Base-by-base conservation (phyloP, 139 green algal species). In the Tetradesmus lagerheimii region DNA sequence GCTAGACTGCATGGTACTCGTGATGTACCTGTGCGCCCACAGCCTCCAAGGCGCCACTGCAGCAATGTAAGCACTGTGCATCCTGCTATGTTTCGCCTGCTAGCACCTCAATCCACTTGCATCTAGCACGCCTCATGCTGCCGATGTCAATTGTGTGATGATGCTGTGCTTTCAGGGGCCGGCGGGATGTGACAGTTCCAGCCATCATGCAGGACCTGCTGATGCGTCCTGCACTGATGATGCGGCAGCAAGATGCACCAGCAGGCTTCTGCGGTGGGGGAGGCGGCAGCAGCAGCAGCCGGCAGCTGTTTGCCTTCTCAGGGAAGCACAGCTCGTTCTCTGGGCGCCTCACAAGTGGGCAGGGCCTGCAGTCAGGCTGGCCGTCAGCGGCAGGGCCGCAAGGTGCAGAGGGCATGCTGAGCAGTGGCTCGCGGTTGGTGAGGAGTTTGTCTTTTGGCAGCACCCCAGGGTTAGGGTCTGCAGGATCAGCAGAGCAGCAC, bases 141-240 rank as follows among this genome's bases (percentile, higher is more conserved):
- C 47, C 20, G 47, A 62, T 62, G 47, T 80, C 31, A 5, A 15
- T 16, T 53, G 15, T 16, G 20, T 83, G 27, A 15, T 62, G 35
- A 38, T 83, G 77, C 35, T 35, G 38, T 41, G 80, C 18, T 11
- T 76, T 27, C 82, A 87, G 82, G 57, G 82, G 53, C 47, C 18
- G 81, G 35, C 37, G 35, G 25, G 71, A 77, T 62, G 35, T 45
- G 12, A 80, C 15, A 31, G 67, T 88, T 4, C 83, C 83, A 8
- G 83, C 83, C 27, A 18, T 88, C 6, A 66, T 88, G 62, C 83
- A 80, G 27, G 83, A 88, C 4, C 45, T 88, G 83, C 64, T 88
- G 9, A 57, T 88, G 83, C 57, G 82, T 6, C 83, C 83, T 31
- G 64, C 45, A 47, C 47, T 41, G 38, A 4, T 88, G 5, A n/a